Evolutionary conservation across 257 asterid genomes (phyloP), one percentile per base, ranked within the genome.

Genomic region (Jacaranda copaia): DNA sequence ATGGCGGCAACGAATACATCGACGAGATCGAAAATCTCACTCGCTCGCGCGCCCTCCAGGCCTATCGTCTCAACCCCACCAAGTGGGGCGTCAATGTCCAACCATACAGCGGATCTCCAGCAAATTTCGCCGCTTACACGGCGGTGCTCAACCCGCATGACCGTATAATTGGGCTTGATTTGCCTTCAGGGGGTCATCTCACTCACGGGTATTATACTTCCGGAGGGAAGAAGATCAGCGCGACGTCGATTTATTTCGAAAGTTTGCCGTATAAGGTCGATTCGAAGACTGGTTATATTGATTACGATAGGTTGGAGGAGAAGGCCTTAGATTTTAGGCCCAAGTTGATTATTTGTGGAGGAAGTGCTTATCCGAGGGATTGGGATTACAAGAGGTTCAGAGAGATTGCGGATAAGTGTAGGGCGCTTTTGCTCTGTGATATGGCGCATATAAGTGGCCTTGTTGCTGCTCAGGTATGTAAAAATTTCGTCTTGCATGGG

Each of bases 391-490:
- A 87, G 84, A 85, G 87, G 80, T 87, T 88, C 42, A 88, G 77
- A 75, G 85, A 75, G 32, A 45, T 90, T 52, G 93, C 96, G 2
- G 92, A 87, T 38, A 90, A 90, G 82, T 81, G 84, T 67, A 93
- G 96, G 4, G 97, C 98, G 18, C 84, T 94, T 10, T 78, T 94
- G 89, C 89, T 92, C 61, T 94, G 98, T 65, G 98, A 94, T 79
- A 94, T 94, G 98, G 98, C 98, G 52, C 98, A 94, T 76, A 92
- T 94, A 38, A 94, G 98, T 81, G 98, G 98, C 52, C 94, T 94
- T 70, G 98, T 94, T 77, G 98, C 98, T 75, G 98, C 97, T 88
- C 96, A 89, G 93, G 97, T 92, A 79, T 77, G 48, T 25, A 8
- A 42, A 53, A 11, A 11, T 45, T 63, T 19, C 5, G 8, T 74